phyloP scores from a whole-genome alignment of 108 stramenopile genomes.

The Cylindrotheca closterium region DNA sequence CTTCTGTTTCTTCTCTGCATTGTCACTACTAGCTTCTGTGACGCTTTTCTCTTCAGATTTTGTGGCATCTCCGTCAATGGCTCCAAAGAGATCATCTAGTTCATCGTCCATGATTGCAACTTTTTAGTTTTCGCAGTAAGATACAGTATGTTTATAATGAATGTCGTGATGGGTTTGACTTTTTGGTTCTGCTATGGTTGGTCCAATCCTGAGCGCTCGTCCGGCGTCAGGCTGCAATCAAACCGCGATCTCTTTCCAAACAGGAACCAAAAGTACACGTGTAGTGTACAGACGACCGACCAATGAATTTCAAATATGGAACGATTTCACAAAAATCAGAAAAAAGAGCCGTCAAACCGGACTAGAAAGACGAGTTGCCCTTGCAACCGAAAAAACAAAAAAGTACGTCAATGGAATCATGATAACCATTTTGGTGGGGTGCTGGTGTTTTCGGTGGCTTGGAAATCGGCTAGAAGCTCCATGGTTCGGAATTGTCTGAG shows the following conservation, averaged over 20 bases:
- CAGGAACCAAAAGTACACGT: too few relatives aligned
- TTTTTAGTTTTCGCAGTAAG: neutral
- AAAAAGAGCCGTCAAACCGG: slow-evolving; percentile 42
- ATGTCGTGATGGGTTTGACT: too few relatives aligned
- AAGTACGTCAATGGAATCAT: slow-evolving; percentile 10
- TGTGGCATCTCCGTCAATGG: slow-evolving; percentile 70
- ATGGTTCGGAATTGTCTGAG: too few relatives aligned
- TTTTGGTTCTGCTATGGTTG: too few relatives aligned
- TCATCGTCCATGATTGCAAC: slow-evolving; percentile 58
- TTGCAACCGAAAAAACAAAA: slow-evolving; percentile 18
- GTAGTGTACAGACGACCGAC: too few relatives aligned
- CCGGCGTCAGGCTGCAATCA: too few relatives aligned
- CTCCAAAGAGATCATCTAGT: slow-evolving; percentile 83
- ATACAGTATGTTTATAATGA: too few relatives aligned
- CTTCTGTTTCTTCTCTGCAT: slow-evolving; percentile 19
- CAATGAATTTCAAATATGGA: too few relatives aligned
- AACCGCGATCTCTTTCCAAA: neutral
- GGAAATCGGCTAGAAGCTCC: too few relatives aligned
- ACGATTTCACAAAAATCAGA: slow-evolving; percentile 36
- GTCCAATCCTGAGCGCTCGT: too few relatives aligned
- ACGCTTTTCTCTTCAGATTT: slow-evolving; percentile 3
- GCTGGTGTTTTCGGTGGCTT: too few relatives aligned
- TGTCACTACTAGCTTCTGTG: neutral
- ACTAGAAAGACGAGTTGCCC: slow-evolving; percentile 35
- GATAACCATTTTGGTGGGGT: too few relatives aligned